Evolutionary conservation across 495 filamentous ascomycete genomes (phyloP).

Genomic region (Penicillium malachiteum): DNA sequence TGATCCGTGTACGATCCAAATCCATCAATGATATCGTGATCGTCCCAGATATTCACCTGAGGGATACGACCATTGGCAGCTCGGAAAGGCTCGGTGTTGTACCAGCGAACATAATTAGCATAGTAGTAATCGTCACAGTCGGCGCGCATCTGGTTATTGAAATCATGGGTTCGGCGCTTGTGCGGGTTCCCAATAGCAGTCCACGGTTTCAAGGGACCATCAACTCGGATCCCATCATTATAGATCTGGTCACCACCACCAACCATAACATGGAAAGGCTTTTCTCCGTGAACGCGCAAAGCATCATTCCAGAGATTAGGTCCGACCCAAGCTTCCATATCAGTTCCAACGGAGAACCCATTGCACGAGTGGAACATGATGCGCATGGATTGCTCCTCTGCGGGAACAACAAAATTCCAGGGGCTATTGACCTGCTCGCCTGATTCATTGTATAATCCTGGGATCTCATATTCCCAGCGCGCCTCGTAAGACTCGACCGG

Average conservation of each 20-base stretch:
- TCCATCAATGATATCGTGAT: slow-evolving; percentile 89
- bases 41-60: slow-evolving; percentile 94
- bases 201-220: slow-evolving; percentile 77
- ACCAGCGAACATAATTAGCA: slow-evolving; percentile 88
- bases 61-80: slow-evolving; percentile 82
- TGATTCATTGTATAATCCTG: slow-evolving; percentile 37
- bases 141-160: slow-evolving; percentile 67
- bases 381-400: slow-evolving; percentile 79
- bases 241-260: slow-evolving; percentile 96
- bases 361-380: slow-evolving; percentile 97
- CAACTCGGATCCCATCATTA: slow-evolving; percentile 83
- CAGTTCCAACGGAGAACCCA: slow-evolving; percentile 90
- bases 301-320: slow-evolving; percentile 91
- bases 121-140: slow-evolving; percentile 89
- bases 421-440: slow-evolving; percentile 38
- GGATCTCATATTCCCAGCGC: slow-evolving; percentile 50
- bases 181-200: slow-evolving; percentile 77
- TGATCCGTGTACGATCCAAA: slow-evolving; percentile 91
- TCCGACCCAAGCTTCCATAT: slow-evolving; percentile 80
- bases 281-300: slow-evolving; percentile 61
- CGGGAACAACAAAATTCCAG: slow-evolving; percentile 71
- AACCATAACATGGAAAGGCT: slow-evolving; percentile 92
- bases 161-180: slow-evolving; percentile 74
- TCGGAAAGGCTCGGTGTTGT: slow-evolving; percentile 78
- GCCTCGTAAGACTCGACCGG: slow-evolving; percentile 45